Base-by-base conservation (phyloP, 176 grass and related monocot genomes). In the Rhynchospora breviuscula region DNA sequence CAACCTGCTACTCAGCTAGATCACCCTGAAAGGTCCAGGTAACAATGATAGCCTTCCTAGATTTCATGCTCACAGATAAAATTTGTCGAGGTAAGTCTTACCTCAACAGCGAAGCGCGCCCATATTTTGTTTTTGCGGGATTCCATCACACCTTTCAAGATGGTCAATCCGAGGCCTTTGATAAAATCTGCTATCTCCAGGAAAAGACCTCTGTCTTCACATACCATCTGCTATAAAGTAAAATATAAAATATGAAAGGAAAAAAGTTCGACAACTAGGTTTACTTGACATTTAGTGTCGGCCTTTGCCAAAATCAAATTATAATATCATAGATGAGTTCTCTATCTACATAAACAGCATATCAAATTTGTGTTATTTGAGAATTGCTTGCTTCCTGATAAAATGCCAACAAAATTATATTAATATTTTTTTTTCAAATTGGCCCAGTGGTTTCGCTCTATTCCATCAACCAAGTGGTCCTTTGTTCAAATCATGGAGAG, bases 101-200 rank as follows among this genome's bases (percentile, higher is more conserved):
- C 91, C 91, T 93, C 88, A 15, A 93, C 91, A 69, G 86, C 83
- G 81, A 93, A 93, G 25, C 67, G 78, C 25, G 91, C 91, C 91
- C 91, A 93, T 63, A 93, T 75, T 87, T 90, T 93, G 74, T 84
- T 82, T 84, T 90, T 93, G 8, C 88, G 85, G 44, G 84, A 59
- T 87, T 93, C 91, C 88, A 93, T 93, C 47, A 93, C 88, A 45
- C 88, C 91, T 75, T 93, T 93, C 26, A 93, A 88, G 59, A 93
- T 93, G 66, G 88, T 93, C 88, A 93, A 86, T 59, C 91, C 91
- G 7, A 93, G 75, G 21, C 88, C 71, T 81, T 80, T 90, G 26
- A 93, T 87, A 69, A 85, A 81, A 40, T 93, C 88, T 40, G 91
- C 91, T 81, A 93, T 93, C 69, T 90, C 91, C 86, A 93, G 81